Evolutionary conservation across 306 rosid genomes (phyloP), one percentile per base, ranked within the genome.

Genomic region (Glycine soja): DNA sequence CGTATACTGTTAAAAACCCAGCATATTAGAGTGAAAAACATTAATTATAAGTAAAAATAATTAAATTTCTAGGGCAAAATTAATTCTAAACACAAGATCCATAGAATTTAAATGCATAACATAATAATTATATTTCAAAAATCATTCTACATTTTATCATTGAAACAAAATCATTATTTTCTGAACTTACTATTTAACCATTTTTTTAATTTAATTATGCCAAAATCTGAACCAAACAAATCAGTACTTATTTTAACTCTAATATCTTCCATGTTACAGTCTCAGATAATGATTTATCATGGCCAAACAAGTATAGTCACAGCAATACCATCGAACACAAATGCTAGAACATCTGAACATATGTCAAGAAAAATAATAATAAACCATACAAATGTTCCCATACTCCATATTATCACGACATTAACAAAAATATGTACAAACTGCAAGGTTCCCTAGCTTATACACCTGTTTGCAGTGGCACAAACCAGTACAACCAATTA

Each of bases 401-500:
- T 74, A 69, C 47, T 75, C 74, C 78, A 74, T 69, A 70, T 67
- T 45, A 75, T 80, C 66, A 80, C 74, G 80, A 59, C 63, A 69
- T 18, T 46, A 70, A 74, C 7, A 59, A 56, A 80, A 74, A 84
- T 84, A 84, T 80, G 63, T 84, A 75, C 84, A 80, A 75, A 15
- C 74, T 62, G 81, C 84, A 67, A 38, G 59, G 54, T 50, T 18
- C 81, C 80, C 74, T 68, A 51, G 34, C 84, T 58, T 70, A 64
- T 57, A 84, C 78, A 84, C 53, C 87, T 38, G 73, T 84, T 84
- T 59, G 58, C 58, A 74, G 77, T 24, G 53, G 66, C 82, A 78
- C 68, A 62, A 52, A 61, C 54, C 47, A 75, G 68, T 77, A 78
- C 83, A 73, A 76, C 77, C 80, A 83, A 73, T 58, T 50, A 84